phyloP scores from a whole-genome alignment of 1,284 basidiomycete species.

The Cryptococcus maquisensis region DNA sequence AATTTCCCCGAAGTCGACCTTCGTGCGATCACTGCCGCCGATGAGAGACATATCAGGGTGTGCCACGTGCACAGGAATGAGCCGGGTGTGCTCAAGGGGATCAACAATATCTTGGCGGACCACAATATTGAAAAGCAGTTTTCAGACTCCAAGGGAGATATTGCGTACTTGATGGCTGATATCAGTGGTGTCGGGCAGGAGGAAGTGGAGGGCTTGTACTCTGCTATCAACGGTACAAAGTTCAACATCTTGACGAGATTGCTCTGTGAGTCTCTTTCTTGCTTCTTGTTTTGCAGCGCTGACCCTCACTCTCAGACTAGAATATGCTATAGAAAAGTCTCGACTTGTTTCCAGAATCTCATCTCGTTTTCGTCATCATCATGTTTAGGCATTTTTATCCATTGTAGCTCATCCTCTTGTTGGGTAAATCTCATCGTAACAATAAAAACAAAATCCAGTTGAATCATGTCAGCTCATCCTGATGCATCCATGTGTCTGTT shows the following conservation, averaged over 20 bases:
- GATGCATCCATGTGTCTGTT: constrained; percentile 11
- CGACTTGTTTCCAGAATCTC: neutral
- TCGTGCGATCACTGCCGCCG: constrained; percentile 76
- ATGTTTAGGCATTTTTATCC: neutral
- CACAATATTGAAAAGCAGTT: constrained; percentile 99
- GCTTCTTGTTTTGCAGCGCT: neutral
- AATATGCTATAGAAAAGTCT: neutral
- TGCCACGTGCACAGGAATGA: constrained; percentile 97
- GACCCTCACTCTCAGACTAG: neutral
- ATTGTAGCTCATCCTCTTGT: constrained; percentile 10
- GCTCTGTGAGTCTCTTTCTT: constrained; percentile 50
- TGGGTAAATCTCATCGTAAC: neutral
- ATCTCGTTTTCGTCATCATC: neutral
- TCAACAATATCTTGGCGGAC: constrained; percentile 86
- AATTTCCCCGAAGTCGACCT: constrained; percentile 99
- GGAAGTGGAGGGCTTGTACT: constrained; percentile 78
- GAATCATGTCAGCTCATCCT: constrained; percentile 16
- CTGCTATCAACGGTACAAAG: constrained; percentile 72
- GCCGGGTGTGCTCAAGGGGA: constrained; percentile 90
- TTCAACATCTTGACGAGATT: constrained; percentile 85
- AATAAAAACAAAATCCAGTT: neutral
- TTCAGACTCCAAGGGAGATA: constrained; percentile 91
- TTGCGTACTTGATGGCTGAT: constrained; percentile 83
- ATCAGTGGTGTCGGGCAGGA: constrained; percentile 81
- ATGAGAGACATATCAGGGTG: constrained; percentile 77